These are phyloP conservation scores for Fusarium proliferatum DNA, from an alignment of 2,329 filamentous ascomycete species.

Conservation along the genomic window DNA sequence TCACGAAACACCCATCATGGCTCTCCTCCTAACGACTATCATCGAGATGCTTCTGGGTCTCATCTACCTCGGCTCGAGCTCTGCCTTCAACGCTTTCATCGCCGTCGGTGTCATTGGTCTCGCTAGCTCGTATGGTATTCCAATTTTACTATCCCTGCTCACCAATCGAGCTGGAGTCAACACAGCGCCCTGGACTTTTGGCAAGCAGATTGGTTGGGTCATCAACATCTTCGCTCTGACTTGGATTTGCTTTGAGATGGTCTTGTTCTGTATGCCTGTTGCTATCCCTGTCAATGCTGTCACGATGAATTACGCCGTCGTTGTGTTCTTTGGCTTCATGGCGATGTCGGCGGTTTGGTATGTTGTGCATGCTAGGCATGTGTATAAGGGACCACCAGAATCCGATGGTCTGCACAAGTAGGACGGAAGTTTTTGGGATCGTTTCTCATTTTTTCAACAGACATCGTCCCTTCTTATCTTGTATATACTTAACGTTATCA, in stretches of 20 bases:
- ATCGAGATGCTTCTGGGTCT: slow-evolving; percentile 78
- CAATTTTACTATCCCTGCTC: slow-evolving; percentile 76
- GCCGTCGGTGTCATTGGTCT: slow-evolving; percentile 84
- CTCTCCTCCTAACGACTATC: slow-evolving; percentile 72
- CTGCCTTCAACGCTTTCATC: slow-evolving; percentile 82
- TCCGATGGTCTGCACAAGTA: slow-evolving; percentile 33
- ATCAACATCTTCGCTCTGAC: slow-evolving; percentile 74
- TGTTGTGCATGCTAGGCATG: slow-evolving; percentile 58
- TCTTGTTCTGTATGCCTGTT: slow-evolving; percentile 81
- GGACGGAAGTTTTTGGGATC: too few species aligned
- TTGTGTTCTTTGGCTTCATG: slow-evolving; percentile 72
- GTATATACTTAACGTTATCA: background rate
- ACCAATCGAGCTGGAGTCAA: slow-evolving; percentile 71
- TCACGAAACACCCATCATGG: slow-evolving; percentile 77
- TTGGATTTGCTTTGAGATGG: slow-evolving; percentile 78
- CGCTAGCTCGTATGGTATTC: slow-evolving; percentile 78
- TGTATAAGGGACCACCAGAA: slow-evolving; percentile 42
- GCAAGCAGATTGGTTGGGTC: slow-evolving; percentile 69
- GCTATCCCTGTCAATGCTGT: slow-evolving; percentile 66
- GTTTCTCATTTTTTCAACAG: background rate
- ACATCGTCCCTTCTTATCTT: background rate
- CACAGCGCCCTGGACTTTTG: slow-evolving; percentile 74
- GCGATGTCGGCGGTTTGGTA: slow-evolving; percentile 71
- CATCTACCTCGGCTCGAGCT: slow-evolving; percentile 81
- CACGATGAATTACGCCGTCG: slow-evolving; percentile 75